Evolutionary conservation across 768 basidiomycete species (phyloP).

Genomic region (Suillus plorans): DNA sequence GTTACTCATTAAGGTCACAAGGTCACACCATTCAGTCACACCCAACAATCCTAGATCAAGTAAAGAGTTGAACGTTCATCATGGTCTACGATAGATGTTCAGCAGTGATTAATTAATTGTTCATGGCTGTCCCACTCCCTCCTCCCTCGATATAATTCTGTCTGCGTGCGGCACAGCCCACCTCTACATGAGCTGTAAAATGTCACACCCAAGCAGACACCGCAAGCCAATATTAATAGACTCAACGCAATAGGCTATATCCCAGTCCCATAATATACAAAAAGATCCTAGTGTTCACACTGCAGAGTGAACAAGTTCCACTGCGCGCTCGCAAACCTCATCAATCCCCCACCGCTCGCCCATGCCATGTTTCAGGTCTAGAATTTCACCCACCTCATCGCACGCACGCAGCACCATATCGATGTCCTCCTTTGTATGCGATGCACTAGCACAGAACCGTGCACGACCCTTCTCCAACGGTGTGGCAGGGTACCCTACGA

Average conservation of each 20-base stretch:
- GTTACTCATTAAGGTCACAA: neutral
- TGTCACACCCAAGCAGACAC: neutral
- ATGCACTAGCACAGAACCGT: constrained; percentile 90
- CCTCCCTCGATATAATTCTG: neutral
- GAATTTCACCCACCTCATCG: constrained; percentile 86
- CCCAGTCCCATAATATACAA: neutral
- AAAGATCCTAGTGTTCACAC: constrained; percentile 13
- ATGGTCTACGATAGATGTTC: neutral
- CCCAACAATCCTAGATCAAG: neutral
- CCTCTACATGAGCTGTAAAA: neutral
- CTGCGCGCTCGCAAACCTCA: constrained; percentile 67
- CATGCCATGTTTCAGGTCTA: constrained; percentile 85
- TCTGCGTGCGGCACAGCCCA: neutral
- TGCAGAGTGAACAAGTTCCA: constrained; percentile 60
- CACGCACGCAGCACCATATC: constrained; percentile 83
- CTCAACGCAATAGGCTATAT: neutral
- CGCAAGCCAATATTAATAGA: neutral
- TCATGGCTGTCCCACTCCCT: neutral
- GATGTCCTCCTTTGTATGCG: constrained; percentile 97
- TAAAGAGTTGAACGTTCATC: neutral
- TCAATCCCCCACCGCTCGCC: constrained; percentile 79
- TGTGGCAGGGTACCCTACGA: constrained; percentile 90
- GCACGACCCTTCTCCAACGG: constrained; percentile 86
- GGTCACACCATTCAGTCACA: neutral
- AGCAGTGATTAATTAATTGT: neutral